phyloP scores from a whole-genome alignment of 371 early-diverging fungal genomes.

The Mortierella sp. region DNA sequence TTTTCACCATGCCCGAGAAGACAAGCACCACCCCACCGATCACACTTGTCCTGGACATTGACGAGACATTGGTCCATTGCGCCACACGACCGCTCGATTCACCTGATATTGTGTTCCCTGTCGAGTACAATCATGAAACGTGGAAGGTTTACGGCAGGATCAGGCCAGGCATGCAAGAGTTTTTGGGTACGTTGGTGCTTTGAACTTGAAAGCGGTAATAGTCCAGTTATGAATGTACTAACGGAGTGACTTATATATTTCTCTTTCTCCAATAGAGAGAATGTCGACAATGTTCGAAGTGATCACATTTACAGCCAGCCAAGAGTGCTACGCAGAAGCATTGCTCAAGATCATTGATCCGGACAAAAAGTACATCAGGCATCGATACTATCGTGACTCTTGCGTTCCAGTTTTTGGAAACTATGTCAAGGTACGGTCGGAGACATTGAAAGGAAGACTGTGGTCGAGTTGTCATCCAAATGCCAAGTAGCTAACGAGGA shows the following conservation, averaged over 20 bases:
- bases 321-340: conserved; percentile 75
- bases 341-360: conserved; percentile 73
- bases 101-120: conserved; percentile 66
- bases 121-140: conserved; percentile 64
- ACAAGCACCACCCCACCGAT: conserved; percentile 65
- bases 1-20: conserved; percentile 68
- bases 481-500: too few species aligned
- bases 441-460: too few species aligned
- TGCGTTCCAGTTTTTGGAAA: conserved; percentile 72
- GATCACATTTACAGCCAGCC: conserved; percentile 81
- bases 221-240: neutral
- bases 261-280: conserved; percentile 57
- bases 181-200: conserved; percentile 47
- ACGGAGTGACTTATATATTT: too few species aligned
- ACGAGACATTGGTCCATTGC: conserved; percentile 84
- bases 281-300: conserved; percentile 73
- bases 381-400: conserved; percentile 75
- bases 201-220: too few species aligned
- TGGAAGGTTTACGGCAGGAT: conserved; percentile 54
- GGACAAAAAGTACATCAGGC: conserved; percentile 55
- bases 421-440: conserved; percentile 64
- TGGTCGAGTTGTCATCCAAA: too few species aligned
- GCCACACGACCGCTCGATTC: conserved; percentile 58
- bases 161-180: conserved; percentile 50
- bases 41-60: conserved; percentile 77